Base-by-base conservation (phyloP, 23 red algal species). In the Gracilaria domingensis region DNA sequence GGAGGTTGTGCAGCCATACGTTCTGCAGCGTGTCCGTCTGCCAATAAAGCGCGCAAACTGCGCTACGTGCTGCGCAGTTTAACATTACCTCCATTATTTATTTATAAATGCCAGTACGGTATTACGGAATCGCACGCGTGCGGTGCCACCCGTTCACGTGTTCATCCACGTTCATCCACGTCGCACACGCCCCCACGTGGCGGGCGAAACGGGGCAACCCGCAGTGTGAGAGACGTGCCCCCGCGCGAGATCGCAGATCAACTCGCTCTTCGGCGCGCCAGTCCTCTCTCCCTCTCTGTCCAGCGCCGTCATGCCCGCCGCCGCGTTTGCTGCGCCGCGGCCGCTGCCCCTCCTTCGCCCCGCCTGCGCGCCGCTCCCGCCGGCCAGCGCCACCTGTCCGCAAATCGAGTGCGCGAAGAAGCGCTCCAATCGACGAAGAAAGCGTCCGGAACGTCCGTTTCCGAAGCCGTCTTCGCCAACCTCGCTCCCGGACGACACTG, bases 1-100 rank as follows among this genome's bases (percentile, higher is more conserved):
- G 30, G 80, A 80, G 59, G 59, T 62, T 62, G 59, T 62, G 35
- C 48, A 57, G 42, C 38, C 48, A 28, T 50, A 51, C 48, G 75
- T 80, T 51, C 7, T 80, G 75, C 59, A 62, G 59, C n/a, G 8
- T n/a, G n/a, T n/a, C n/a, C n/a, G n/a, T n/a, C n/a, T n/a, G n/a
- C n/a, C n/a, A n/a, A n/a, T n/a, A n/a, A n/a, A n/a, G n/a, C n/a
- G n/a, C n/a, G n/a, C n/a, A n/a, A n/a, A n/a, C n/a, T n/a, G n/a
- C n/a, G n/a, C n/a, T n/a, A n/a, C n/a, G n/a, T n/a, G n/a, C n/a
- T n/a, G n/a, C n/a, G n/a, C n/a, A n/a, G n/a, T n/a, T n/a, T n/a
- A n/a, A n/a, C n/a, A n/a, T n/a, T n/a, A n/a, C 18, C 51, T 14
- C 8, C 11, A 16, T 55, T 55, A 55, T 55, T 45, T 45, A 45